phyloP scores from a whole-genome alignment of 495 filamentous ascomycete genomes.

The Cryomyces minteri region DNA sequence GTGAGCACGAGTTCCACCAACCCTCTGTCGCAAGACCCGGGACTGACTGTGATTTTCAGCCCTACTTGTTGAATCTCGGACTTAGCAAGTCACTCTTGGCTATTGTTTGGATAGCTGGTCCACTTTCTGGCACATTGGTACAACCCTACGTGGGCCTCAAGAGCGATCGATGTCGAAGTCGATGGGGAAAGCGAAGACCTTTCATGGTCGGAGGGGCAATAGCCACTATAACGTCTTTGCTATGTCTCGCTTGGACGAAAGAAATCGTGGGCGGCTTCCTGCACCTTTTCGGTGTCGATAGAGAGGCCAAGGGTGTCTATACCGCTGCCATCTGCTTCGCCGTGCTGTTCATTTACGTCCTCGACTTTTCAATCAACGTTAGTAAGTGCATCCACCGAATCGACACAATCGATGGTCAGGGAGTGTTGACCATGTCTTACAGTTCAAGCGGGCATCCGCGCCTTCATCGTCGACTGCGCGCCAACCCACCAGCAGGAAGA shows the following conservation, averaged over 20 bases:
- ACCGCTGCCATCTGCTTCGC: slow-evolving; percentile 47
- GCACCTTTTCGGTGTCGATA: slow-evolving; percentile 50
- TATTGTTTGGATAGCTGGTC: slow-evolving; percentile 85
- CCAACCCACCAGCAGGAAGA: slow-evolving; percentile 79
- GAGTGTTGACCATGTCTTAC: slow-evolving; percentile 1
- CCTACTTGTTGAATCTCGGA: slow-evolving; percentile 55
- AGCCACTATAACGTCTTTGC: slow-evolving; percentile 53
- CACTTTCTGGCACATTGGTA: slow-evolving; percentile 67
- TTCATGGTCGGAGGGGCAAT: slow-evolving; percentile 66
- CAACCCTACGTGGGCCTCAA: slow-evolving; percentile 89
- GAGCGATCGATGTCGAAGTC: slow-evolving; percentile 65
- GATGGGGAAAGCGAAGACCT: slow-evolving; percentile 72
- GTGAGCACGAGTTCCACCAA: slow-evolving; percentile 18
- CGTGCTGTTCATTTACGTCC: slow-evolving; percentile 64
- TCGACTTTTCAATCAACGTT: slow-evolving; percentile 89
- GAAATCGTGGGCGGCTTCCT: slow-evolving; percentile 58
- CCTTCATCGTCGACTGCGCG: slow-evolving; percentile 80
- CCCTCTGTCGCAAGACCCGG: too few species aligned
- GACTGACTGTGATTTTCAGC: slow-evolving; percentile 19
- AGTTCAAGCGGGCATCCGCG: slow-evolving; percentile 78
- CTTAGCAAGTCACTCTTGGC: slow-evolving; percentile 88
- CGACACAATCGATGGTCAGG: not conserved
- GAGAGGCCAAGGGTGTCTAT: slow-evolving; percentile 38
- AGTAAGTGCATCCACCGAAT: slow-evolving; percentile 27
- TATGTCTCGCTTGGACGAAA: slow-evolving; percentile 64